Evolutionary conservation across 345 rosid species (phyloP), one percentile per base, ranked within the genome.

Genomic region (Eucalyptus regnans): DNA sequence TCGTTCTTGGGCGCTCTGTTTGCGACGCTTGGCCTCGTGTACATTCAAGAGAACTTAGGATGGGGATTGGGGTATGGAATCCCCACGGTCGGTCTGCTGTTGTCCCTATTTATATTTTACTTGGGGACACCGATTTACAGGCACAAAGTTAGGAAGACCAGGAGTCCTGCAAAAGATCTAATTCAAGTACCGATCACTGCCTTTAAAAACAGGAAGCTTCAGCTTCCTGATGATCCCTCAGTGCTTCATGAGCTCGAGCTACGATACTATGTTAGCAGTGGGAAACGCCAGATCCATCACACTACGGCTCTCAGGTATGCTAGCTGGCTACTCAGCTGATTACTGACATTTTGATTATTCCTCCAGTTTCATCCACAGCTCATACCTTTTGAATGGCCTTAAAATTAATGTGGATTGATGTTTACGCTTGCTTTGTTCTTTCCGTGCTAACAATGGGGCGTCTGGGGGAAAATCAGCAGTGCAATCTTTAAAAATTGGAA

Each of bases 31-130:
- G 95, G 96, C 27, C 99, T 97, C 20, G 98, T 97, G 23, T 97
- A 96, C 93, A 93, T 97, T 37, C 99, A 97, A 89, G 99, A 97
- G 88, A 97, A 97, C 90, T 81, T 95, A 48, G 99, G 98, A 1
- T 96, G 99, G 99, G 97, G 96, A 31, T 88, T 96, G 85, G 99
- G 99, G 83, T 96, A 97, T 88, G 99, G 96, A 9, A 94, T 96
- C 50, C 99, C 99, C 16, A 92, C 99, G 50, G 88, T 92, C 29
- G 99, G 99, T 43, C 95, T 96, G 12, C 71, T 95, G 76, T 87
- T 96, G 71, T 96, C 99, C 66, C 89, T 96, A 14, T 48, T 96
- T 49, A 90, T 97, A 86, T 97, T 97, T 90, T 96, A 96, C 89
- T 20, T 94, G 25, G 99, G 99, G 84, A 97, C 97, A 22, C 98